Evolutionary conservation across 2,329 filamentous ascomycete species (phyloP).

Genomic region (Cryoendolithus antarcticus): DNA sequence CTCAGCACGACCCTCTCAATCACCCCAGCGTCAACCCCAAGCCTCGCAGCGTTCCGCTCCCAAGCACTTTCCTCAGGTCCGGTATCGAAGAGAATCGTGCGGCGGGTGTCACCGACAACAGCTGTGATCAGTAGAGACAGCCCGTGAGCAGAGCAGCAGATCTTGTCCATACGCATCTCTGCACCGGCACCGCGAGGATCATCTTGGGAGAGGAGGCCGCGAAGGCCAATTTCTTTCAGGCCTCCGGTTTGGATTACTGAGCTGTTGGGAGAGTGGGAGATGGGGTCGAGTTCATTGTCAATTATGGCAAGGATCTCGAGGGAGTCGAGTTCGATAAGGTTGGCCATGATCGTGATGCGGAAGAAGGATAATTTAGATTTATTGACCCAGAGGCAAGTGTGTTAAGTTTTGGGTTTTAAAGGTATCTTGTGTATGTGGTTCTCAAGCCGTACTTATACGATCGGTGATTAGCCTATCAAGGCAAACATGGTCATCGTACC

Average conservation of each 20-base stretch:
- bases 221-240: constrained; percentile 11
- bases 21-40: constrained; percentile 10
- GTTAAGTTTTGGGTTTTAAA: no score
- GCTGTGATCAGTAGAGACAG: constrained; percentile 19
- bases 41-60: constrained; percentile 14
- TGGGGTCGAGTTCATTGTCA: constrained; percentile 19
- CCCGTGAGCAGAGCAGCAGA: constrained; percentile 18
- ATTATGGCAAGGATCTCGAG: constrained; percentile 16
- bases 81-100: constrained; percentile 18
- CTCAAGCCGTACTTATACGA: no score
- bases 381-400: no score
- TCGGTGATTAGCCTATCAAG: no score
- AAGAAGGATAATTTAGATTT: no score
- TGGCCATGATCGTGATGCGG: constrained; percentile 1
- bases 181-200: constrained; percentile 5
- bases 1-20: constrained; percentile 15
- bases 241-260: constrained; percentile 12
- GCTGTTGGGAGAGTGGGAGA: constrained; percentile 13
- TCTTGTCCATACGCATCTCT: constrained; percentile 16
- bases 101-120: constrained; percentile 8
- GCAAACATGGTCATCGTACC: no score
- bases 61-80: constrained; percentile 16
- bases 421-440: no score
- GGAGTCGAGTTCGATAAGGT: constrained; percentile 16
- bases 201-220: not conserved